Percentiles rank a stretch among this genome's conserved stretches.
These are phyloP conservation scores for Trichoderma polysporum DNA, from an alignment of 2,329 filamentous ascomycete genomes.

Conservation along the genomic window DNA sequence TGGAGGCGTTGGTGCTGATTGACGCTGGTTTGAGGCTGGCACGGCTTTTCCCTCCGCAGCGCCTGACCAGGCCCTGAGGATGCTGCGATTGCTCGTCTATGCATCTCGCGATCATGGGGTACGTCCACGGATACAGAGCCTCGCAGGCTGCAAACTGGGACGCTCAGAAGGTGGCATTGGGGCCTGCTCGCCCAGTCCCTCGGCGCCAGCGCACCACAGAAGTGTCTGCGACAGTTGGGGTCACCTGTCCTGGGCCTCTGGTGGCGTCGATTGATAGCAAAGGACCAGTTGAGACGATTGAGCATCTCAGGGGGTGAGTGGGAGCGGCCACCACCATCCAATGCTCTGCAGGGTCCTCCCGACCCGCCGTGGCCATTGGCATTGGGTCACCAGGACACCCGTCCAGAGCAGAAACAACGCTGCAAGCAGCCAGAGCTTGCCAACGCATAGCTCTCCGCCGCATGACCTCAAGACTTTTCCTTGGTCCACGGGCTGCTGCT, in stretches of 20 bases:
- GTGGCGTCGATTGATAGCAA: slow-evolving; percentile 14
- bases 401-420: slow-evolving; percentile 14
- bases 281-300: not conserved
- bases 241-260: slow-evolving; percentile 21
- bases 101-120: slow-evolving; percentile 18
- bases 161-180: slow-evolving; percentile 16
- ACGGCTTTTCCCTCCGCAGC: slow-evolving; percentile 8
- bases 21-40: slow-evolving; percentile 3
- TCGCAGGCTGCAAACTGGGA: slow-evolving; percentile 5
- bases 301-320: slow-evolving; percentile 15
- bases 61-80: slow-evolving; percentile 23
- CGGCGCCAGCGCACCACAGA: slow-evolving; percentile 22
- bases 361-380: slow-evolving; percentile 20
- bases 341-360: slow-evolving; percentile 22
- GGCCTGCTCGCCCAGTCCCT: slow-evolving; percentile 23
- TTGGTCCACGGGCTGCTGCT: slow-evolving; percentile 16
- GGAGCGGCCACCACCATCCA: slow-evolving; percentile 9
- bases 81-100: slow-evolving; percentile 8
- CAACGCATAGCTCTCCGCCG: slow-evolving; percentile 23
- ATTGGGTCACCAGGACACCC: slow-evolving; percentile 22
- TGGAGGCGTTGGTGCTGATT: slow-evolving; percentile 9
- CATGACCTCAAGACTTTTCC: slow-evolving; percentile 21
- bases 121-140: slow-evolving; percentile 14
- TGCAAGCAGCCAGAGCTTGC: slow-evolving; percentile 18
- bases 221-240: slow-evolving; percentile 21